phyloP scores from a whole-genome alignment of 73 alveolate genomes.

The Vitrella brassicaformis region DNA sequence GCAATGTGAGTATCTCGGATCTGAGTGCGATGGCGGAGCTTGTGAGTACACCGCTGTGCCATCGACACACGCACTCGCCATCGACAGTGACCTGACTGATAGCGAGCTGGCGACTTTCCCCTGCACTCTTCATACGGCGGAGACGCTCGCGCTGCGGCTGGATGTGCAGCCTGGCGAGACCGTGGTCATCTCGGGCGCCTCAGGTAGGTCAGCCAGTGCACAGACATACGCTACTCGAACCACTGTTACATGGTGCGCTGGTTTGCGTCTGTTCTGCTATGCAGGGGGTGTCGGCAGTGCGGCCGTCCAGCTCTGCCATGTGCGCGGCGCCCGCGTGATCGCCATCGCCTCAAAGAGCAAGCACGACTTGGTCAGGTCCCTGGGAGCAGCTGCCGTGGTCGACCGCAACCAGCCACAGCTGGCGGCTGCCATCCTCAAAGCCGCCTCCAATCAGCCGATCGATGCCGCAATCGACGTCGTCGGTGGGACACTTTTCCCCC shows the following conservation, averaged over 20 bases:
- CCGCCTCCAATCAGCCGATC: no score
- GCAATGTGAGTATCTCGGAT: background rate
- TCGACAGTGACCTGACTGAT: background rate
- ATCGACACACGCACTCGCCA: background rate
- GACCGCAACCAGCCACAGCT: no score
- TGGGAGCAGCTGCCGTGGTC: background rate
- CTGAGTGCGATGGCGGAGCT: background rate
- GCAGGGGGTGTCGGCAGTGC: background rate
- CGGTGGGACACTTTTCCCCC: background rate
- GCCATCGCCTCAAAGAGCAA: background rate
- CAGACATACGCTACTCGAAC: no score
- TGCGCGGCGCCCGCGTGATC: background rate
- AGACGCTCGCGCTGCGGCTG: background rate
- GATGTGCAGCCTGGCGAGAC: no score
- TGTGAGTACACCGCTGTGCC: background rate
- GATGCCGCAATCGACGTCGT: background rate
- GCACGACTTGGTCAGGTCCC: background rate
- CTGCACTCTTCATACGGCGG: background rate
- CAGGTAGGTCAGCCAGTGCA: no score
- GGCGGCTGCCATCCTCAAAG: no score
- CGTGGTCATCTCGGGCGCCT: no score
- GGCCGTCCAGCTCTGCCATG: background rate
- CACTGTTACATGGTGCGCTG: no score
- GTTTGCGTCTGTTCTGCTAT: no score
- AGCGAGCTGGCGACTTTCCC: background rate